Evolutionary conservation across 164 flowering plant genomes (phyloP).

Genomic region (Chimonanthus praecox): DNA sequence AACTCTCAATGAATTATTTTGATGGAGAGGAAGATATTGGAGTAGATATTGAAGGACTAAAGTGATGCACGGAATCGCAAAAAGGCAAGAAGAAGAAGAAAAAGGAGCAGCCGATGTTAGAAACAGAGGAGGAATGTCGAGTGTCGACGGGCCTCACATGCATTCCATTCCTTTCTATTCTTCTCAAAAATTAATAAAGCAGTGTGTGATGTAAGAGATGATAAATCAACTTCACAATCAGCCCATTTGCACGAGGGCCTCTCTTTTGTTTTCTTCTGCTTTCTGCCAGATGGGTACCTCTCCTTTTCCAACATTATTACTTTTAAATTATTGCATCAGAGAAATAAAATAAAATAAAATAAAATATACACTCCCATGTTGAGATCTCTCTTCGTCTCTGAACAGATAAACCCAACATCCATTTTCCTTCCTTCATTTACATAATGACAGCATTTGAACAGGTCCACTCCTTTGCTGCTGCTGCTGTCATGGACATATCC

Average conservation of each 20-base stretch:
- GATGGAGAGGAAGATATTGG: background rate
- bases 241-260: constrained; percentile 27
- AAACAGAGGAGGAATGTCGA: constrained; percentile 4
- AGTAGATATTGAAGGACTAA: background rate
- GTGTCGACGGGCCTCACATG: constrained; percentile 6
- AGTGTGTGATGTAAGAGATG: background rate
- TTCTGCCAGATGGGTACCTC: constrained; percentile 6
- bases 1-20: no score
- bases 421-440: no score
- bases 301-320: constrained; percentile 9
- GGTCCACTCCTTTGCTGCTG: no score
- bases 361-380: no score
- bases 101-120: background rate
- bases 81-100: background rate
- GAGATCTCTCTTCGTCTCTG: no score
- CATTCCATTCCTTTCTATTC: background rate
- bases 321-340: constrained; percentile 3
- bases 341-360: background rate
- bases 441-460: no score
- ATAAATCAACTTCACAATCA: constrained; percentile 4
- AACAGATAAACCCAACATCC: no score
- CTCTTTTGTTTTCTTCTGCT: constrained; percentile 19
- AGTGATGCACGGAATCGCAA: background rate
- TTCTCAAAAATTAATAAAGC: constrained; percentile 7
- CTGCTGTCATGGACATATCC: no score